Evolutionary conservation across 202 grass and related monocot genomes (phyloP), one percentile per base, ranked within the genome.

Genomic region (Zizania palustris): DNA sequence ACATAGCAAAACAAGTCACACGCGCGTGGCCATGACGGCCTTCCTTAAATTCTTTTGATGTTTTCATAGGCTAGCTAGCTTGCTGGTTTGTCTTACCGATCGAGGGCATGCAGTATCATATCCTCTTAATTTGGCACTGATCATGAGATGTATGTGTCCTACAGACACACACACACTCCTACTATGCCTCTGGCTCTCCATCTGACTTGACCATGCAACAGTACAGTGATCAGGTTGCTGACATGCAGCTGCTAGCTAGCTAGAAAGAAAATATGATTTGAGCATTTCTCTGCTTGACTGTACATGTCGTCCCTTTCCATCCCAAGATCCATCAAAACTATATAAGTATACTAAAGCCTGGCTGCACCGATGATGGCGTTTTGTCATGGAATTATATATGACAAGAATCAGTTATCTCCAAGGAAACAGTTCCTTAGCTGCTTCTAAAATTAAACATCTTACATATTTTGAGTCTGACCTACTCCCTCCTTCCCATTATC

Each of bases 131-230:
- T 79, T 21, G 10, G 4, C 3, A 65, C 76, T 61, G 44, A 67
- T 67, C 19, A 66, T 21, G 44, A 11, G 49, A 1, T n/a, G 72
- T 46, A n/a, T n/a, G n/a, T n/a, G n/a, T n/a, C n/a, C n/a, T n/a
- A n/a, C n/a, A n/a, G n/a, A n/a, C n/a, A n/a, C n/a, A n/a, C n/a
- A n/a, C n/a, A n/a, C n/a, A n/a, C n/a, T n/a, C 56, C 65, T 28
- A 77, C 37, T 21, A 36, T 71, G 48, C 18, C 39, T 84, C 28
- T 50, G 72, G 69, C 35, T 64, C 35, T 64, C 73, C 65, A 77
- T 60, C 55, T 65, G 78, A 86, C 66, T 77, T 72, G 73, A 86
- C 84, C 66, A 49, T 19, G 59, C 72, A 37, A 57, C 58, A 82
- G 78, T 11, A 14, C 9, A 48, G 67, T 49, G 60, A 84, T 72